phyloP scores from a whole-genome alignment of 1,284 basidiomycete species.

The Apiotrichum mycotoxinovorans region DNA sequence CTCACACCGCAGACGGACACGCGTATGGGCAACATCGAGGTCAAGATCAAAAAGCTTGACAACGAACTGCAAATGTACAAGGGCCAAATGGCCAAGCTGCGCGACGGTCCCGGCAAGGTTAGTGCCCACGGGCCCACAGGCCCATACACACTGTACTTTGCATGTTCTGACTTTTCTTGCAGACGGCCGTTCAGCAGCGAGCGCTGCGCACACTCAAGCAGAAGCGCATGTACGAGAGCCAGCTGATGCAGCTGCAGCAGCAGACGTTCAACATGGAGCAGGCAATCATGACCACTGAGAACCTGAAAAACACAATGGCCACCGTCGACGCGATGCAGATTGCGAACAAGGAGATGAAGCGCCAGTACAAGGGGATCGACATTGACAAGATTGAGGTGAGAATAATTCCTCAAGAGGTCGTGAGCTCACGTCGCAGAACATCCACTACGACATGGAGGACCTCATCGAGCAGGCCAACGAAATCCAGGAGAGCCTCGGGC shows the following conservation, averaged over 20 bases:
- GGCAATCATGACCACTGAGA: conserved; percentile 91
- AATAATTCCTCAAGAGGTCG: background rate
- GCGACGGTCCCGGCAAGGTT: conserved; percentile 93
- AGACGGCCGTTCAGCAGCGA: conserved; percentile 92
- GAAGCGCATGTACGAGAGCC: conserved; percentile 89
- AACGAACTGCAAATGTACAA: conserved; percentile 89
- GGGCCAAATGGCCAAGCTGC: conserved; percentile 92
- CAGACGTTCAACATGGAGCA: conserved; percentile 99
- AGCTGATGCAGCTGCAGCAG: conserved; percentile 85
- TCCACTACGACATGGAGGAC: conserved; percentile 98
- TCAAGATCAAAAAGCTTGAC: conserved; percentile 96
- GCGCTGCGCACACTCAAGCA: conserved; percentile 91
- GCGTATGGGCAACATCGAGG: conserved; percentile 84
- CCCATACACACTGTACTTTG: background rate
- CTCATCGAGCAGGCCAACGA: conserved; percentile 95
- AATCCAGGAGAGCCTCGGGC: conserved; percentile 87
- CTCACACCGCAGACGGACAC: conserved; percentile 67
- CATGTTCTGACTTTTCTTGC: conserved; percentile 8
- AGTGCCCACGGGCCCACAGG: background rate
- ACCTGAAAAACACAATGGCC: conserved; percentile 98
- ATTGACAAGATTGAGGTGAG: conserved; percentile 96
- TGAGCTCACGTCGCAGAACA: conserved; percentile 59
- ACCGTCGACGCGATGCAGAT: conserved; percentile 95
- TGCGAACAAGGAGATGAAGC: conserved; percentile 96
- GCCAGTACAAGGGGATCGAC: conserved; percentile 96